Percentiles rank a stretch among this genome's conserved stretches.
Evolutionary conservation across 768 basidiomycete genomes (phyloP).

Genomic region (Suillus weaverae): DNA sequence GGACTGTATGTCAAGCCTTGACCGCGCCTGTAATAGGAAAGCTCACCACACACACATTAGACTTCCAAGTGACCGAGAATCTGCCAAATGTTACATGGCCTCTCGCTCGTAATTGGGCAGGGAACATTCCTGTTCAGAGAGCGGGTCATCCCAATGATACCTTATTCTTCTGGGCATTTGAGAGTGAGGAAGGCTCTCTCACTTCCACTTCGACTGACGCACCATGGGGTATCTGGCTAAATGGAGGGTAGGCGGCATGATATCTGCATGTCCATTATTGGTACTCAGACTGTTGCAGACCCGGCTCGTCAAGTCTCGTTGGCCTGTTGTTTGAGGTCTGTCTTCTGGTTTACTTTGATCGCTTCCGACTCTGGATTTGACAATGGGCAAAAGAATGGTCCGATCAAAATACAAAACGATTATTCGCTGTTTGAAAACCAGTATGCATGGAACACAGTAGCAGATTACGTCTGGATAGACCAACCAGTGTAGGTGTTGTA

Average conservation of each 20-base stretch:
- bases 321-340: slow-evolving; percentile 66
- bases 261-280: too few relatives aligned
- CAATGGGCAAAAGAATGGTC: slow-evolving; percentile 55
- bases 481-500: slow-evolving; percentile 54
- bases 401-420: slow-evolving; percentile 55
- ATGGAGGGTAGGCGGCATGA: slow-evolving; percentile 55
- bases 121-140: slow-evolving; percentile 63
- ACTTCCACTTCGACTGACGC: slow-evolving; percentile 42
- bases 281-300: slow-evolving; percentile 36
- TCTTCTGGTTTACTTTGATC: slow-evolving; percentile 5
- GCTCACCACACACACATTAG: slow-evolving; percentile 30
- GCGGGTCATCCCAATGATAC: slow-evolving; percentile 62
- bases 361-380: neutral
- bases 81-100: slow-evolving; percentile 65
- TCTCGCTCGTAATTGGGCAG: slow-evolving; percentile 55
- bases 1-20: slow-evolving; percentile 43
- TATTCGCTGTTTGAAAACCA: slow-evolving; percentile 51
- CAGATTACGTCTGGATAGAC: slow-evolving; percentile 74
- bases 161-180: slow-evolving; percentile 66
- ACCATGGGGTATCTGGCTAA: slow-evolving; percentile 76
- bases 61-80: slow-evolving; percentile 55
- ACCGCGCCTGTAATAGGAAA: neutral
- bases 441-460: slow-evolving; percentile 57
- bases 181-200: slow-evolving; percentile 56
- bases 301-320: slow-evolving; percentile 68